A percentile compares a stretch with the other conserved stretches of the same genome.
These are phyloP conservation scores for Phellopilus nigrolimitatus DNA, from an alignment of 1,284 basidiomycete genomes.

Conservation along the genomic window DNA sequence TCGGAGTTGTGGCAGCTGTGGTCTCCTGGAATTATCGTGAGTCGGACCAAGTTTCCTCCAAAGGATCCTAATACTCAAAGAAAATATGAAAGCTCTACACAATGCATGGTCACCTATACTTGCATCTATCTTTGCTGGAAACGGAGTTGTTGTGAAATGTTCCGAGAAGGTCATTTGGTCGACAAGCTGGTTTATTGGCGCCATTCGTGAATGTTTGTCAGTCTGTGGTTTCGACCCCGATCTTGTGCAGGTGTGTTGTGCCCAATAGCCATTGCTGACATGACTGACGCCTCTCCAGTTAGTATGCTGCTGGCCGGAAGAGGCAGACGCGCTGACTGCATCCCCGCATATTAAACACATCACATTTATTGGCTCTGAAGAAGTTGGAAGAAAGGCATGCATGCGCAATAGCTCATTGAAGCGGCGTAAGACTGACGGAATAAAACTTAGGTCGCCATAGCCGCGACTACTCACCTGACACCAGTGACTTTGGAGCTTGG, in stretches of 20 bases:
- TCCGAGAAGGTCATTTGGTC: slow-evolving; percentile 93
- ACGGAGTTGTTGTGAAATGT: slow-evolving; percentile 89
- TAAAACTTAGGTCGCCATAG: slow-evolving; percentile 59
- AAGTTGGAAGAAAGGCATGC: slow-evolving; percentile 76
- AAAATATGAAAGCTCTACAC: slow-evolving; percentile 62
- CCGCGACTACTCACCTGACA: slow-evolving; percentile 76
- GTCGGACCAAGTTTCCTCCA: slow-evolving; percentile 32
- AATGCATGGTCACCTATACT: slow-evolving; percentile 93
- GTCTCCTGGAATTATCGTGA: slow-evolving; percentile 93
- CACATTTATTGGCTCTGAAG: slow-evolving; percentile 91
- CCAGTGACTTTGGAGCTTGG: slow-evolving; percentile 91
- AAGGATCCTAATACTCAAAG: slow-evolving; percentile 10
- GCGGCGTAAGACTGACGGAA: neutral
- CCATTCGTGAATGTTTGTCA: slow-evolving; percentile 67
- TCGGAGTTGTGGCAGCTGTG: slow-evolving; percentile 90
- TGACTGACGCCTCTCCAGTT: slow-evolving; percentile 52
- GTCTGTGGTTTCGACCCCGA: slow-evolving; percentile 78
- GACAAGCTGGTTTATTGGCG: slow-evolving; percentile 74
- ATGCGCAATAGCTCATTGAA: slow-evolving; percentile 16
- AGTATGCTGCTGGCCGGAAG: slow-evolving; percentile 85
- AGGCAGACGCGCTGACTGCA: slow-evolving; percentile 78
- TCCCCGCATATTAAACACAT: slow-evolving; percentile 80
- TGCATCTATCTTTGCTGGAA: slow-evolving; percentile 86
- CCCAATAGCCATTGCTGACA: too few species aligned
- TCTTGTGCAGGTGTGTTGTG: slow-evolving; percentile 71